Percentiles rank a stretch among this genome's conserved stretches.
Evolutionary conservation across 805 yeast species (phyloP).

Genomic region (Saturnispora kantuleensis): DNA sequence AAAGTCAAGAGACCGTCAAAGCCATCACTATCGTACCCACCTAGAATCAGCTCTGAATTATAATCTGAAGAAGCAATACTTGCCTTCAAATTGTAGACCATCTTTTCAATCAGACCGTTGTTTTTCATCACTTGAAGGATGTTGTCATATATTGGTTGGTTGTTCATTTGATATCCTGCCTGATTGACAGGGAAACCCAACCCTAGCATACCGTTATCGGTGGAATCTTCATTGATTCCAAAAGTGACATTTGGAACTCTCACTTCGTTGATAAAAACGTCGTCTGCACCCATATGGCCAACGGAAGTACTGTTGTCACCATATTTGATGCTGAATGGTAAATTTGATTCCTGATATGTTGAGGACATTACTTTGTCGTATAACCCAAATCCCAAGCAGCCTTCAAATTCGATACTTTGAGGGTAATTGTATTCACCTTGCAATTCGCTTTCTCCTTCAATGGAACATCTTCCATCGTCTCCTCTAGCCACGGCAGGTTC

Average conservation of each 20-base stretch:
- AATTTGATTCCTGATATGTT: constrained; percentile 20
- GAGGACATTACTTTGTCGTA: constrained; percentile 29
- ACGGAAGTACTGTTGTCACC: constrained; percentile 33
- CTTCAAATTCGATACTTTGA: constrained; percentile 1
- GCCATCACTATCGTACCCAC: constrained; percentile 46
- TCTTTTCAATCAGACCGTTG: constrained; percentile 42
- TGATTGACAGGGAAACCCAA: constrained; percentile 62
- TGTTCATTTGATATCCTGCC: constrained; percentile 30
- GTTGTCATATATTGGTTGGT: constrained; percentile 36
- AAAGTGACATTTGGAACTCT: constrained; percentile 42
- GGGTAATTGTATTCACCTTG: not conserved
- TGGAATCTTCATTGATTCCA: constrained; percentile 54
- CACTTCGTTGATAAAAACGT: constrained; percentile 37
- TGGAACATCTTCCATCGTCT: not conserved
- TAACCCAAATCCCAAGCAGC: constrained; percentile 32
- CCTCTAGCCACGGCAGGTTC: not conserved
- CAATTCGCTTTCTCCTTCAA: no score
- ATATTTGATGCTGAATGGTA: constrained; percentile 28
- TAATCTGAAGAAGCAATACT: constrained; percentile 32
- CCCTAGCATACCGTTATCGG: constrained; percentile 61
- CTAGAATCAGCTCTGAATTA: constrained; percentile 41
- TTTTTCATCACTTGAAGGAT: constrained; percentile 49
- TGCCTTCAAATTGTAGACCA: constrained; percentile 41
- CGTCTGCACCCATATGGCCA: constrained; percentile 49
- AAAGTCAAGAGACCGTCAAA: constrained; percentile 34